Evolutionary conservation across 2,329 filamentous ascomycete genomes (phyloP), one percentile per base, ranked within the genome.

Genomic region (Niveomyces coronatus): DNA sequence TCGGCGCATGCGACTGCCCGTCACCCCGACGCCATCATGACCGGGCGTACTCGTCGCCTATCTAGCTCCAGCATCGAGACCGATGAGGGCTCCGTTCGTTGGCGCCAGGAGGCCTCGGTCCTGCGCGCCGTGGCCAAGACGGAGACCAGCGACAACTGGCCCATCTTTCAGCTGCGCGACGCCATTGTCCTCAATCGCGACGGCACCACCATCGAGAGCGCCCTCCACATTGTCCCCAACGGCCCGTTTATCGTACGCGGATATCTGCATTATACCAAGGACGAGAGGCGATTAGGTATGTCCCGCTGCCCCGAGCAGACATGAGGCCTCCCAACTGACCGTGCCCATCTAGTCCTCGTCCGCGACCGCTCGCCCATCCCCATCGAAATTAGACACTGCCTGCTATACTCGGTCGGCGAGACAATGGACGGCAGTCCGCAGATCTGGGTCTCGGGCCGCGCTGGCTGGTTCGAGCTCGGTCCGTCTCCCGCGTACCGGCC

Each of bases 381-480:
- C 30, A 65, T 83, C 43, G 71, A 80, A 45, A 64, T 84, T 37
- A 57, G 62, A n/a, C 59, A 66, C 23, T 65, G 63, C 17, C 45
- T 47, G 3, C 49, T 53, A 22, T 76, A 72, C 49, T 72, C 76
- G 10, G 74, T 80, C 22, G 71, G 71, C 32, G 59, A 62, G 30
- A 59, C 60, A 18, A 53, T 62, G 11, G 68, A 72, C 35, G 67
- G 67, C 0, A 62, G 65, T 14, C 65, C 73, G 4, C 64, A 72
- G n/a, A 62, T 83, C 20, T 86, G 82, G 82, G 76, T 79, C 1
- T 48, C 51, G 1, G 56, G 55, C 24, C 51, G 64, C 38, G 70
- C 76, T 10, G 81, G 79, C 31, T 85, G 80, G 79, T 85, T 76
- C 52, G 72, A 79, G 50, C 68, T 86, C 29, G 63, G 63, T 22